Base-by-base conservation (phyloP, 768 basidiomycete species). In the Tricholoma matsutake region DNA sequence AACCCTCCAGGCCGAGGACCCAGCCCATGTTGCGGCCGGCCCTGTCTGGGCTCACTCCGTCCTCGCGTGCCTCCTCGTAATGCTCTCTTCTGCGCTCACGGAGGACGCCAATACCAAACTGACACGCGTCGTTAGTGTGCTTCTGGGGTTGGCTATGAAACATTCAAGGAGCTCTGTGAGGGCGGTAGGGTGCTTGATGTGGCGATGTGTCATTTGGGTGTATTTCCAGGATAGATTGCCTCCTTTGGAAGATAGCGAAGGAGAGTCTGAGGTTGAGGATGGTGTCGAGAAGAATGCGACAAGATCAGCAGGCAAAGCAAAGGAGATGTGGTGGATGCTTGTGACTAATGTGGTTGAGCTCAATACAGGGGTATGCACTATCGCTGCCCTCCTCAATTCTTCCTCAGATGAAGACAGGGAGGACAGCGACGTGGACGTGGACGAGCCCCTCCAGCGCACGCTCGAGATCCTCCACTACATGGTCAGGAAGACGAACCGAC, bases 1-100 rank as follows among this genome's bases (percentile, higher is more conserved):
- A 0, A 88, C 87, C 1, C 74, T 92, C 51, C 72, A 72, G 14
- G 77, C 81, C 1, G 71, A 75, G 3, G 86, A 88, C 6, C 86
- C 86, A 2, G 70, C 73, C 6, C 81, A 87, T 62, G 81, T 82
- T 7, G 88, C 89, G 1, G 87, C 91, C 66, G 89, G 90, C 1
- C 90, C 92, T 8, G 85, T 88, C 1, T 93, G 92, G 92, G 86
- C 82, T 4, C 76, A 91, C 57, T 82, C 81, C 61, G 86, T 91
- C 32, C 74, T 92, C 1, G 84, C 87, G 0, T 79, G 80, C 61
- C 73, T 92, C 56, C 78, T 90, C 51, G 84, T 87, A 39, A 75
- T 93, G n/a, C 77, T 90, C 2, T 83, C 88, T 1, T 80, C 86
- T 2, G 74, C 75, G 3, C 73, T 88, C 22, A 83, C 28, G 73